A percentile compares a stretch with the other conserved stretches of the same genome.
These are phyloP conservation scores for Aureobasidium sp. DNA, from an alignment of 2,329 filamentous ascomycete species.

Conservation along the genomic window DNA sequence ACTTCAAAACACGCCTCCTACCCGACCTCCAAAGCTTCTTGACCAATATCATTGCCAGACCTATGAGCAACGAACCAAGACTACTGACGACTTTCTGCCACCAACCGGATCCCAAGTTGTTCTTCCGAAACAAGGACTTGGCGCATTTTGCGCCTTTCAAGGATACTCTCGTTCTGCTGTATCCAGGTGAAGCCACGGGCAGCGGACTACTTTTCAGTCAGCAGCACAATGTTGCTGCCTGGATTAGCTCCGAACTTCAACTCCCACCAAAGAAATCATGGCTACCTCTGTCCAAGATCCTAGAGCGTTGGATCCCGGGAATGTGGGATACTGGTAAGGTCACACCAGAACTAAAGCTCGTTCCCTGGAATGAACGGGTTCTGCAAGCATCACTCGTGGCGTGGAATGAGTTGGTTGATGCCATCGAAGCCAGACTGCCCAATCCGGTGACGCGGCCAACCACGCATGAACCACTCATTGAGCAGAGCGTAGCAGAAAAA, in stretches of 20 bases:
- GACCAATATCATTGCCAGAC: not conserved
- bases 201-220: not conserved
- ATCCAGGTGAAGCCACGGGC: not conserved
- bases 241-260: not conserved
- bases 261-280: not conserved
- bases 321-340: not conserved
- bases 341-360: not conserved
- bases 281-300: not conserved
- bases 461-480: not conserved
- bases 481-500: not conserved
- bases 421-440: not conserved
- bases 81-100: not conserved
- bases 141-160: not conserved
- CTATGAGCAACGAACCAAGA: not conserved
- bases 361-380: not conserved
- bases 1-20: not conserved
- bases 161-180: not conserved
- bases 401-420: not conserved
- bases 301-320: not conserved
- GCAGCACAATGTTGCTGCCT: not conserved
- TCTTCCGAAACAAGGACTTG: not conserved
- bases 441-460: not conserved
- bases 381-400: not conserved
- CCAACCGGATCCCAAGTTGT: not conserved
- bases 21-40: not conserved